Evolutionary conservation across 441 rosid species (phyloP), one percentile per base, ranked within the genome.

Genomic region (Manihot esculenta): DNA sequence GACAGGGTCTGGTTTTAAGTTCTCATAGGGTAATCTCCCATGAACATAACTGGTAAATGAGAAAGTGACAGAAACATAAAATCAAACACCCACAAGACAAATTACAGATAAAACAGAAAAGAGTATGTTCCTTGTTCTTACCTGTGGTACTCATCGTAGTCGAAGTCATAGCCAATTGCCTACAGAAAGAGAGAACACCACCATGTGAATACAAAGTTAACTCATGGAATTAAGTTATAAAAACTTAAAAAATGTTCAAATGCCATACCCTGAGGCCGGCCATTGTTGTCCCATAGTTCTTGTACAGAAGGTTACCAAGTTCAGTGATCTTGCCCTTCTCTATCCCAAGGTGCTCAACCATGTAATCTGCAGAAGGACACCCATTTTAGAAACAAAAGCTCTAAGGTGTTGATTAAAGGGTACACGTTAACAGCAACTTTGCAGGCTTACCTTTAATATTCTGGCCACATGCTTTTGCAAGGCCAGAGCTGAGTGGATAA

Each of bases 251-350:
- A 72, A 71, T 9, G 62, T 18, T 82, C 35, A 30, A 35, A 35
- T 35, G 41, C 6, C 41, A 69, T 93, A 94, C 98, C 83, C 91
- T 85, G 68, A 95, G 97, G 76, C 99, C 99, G 73, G 98, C 97
- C 97, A 93, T 90, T 72, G 98, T 93, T 72, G 98, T 95, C 67
- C 98, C 99, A 77, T 93, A 93, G 68, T 91, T 85, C 82, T 82
- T 91, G 84, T 93, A 95, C 61, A 88, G 79, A 24, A 81, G 72
- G 65, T 85, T 77, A 64, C 96, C 88, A 83, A 91, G 68, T 26
- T 87, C 97, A 30, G 78, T 73, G 68, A 93, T 79, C 69, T 81
- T 81, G 76, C 79, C 82, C 62, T 78, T 77, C 18, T 89, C 88
- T 47, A 96, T 87, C 69, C 97, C 90, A 69, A 96, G 87, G 60